These are phyloP conservation scores for Coemansia sp. DNA, from an alignment of 192 early-diverging fungal genomes.

Conservation along the genomic window DNA sequence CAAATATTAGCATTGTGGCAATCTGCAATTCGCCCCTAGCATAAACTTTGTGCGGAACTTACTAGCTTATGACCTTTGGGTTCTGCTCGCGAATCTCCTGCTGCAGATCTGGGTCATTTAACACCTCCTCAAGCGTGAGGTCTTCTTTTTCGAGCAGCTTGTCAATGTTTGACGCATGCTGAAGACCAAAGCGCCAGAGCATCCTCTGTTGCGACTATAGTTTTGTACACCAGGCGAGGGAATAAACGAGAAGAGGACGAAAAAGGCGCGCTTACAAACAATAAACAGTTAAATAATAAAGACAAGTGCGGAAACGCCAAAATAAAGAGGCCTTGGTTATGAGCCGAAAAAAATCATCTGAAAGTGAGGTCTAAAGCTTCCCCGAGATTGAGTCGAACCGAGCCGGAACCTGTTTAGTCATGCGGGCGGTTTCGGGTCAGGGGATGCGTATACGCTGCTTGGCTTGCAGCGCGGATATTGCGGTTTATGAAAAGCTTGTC, in stretches of 20 bases:
- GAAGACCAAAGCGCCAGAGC: constrained; percentile 95
- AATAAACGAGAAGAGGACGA: constrained; percentile 5
- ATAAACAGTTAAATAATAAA: constrained; percentile 5
- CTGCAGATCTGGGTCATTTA: constrained; percentile 90
- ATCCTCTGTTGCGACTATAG: constrained; percentile 41
- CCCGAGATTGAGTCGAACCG: no score
- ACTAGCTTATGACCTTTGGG: constrained; percentile 80
- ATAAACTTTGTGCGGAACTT: constrained; percentile 14
- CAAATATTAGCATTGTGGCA: no score
- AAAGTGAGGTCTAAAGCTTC: no score
- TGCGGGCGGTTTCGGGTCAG: no score
- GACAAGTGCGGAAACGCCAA: not conserved
- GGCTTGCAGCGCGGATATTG: no score
- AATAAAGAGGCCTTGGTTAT: constrained; percentile 3
- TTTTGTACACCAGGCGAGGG: constrained; percentile 3
- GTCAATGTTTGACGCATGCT: constrained; percentile 88
- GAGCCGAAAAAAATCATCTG: not conserved
- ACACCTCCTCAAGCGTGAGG: constrained; percentile 83
- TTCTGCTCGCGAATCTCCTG: constrained; percentile 95
- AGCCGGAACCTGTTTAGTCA: no score
- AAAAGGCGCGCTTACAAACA: constrained; percentile 5
- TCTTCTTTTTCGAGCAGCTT: constrained; percentile 89
- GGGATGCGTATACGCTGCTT: no score
- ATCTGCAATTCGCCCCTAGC: not conserved
- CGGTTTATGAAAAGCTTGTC: no score